Percentiles rank a stretch among this genome's conserved stretches.
These are phyloP conservation scores for Gossypium rotundifolium DNA, from an alignment of 345 rosid species.

Conservation along the genomic window DNA sequence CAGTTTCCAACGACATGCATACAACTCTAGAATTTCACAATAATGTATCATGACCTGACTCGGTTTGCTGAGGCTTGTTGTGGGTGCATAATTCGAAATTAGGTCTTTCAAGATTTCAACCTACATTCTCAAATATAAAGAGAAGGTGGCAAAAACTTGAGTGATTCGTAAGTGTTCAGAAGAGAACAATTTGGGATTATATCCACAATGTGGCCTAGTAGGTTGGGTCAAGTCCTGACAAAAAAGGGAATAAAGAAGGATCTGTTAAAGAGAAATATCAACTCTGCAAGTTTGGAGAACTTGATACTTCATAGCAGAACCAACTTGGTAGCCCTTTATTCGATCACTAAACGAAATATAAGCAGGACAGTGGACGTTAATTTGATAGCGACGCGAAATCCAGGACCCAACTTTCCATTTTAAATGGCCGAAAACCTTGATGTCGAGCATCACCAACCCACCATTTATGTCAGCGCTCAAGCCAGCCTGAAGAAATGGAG, in stretches of 20 bases:
- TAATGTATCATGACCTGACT: too few relatives aligned
- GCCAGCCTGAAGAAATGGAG: slow-evolving; percentile 31
- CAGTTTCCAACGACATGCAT: not conserved
- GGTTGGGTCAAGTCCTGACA: not conserved
- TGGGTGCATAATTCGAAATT: too few relatives aligned
- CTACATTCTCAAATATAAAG: too few relatives aligned
- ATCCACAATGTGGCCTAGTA: too few relatives aligned
- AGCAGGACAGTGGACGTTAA: slow-evolving; percentile 63
- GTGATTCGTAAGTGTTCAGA: too few relatives aligned
- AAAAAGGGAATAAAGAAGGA: not conserved
- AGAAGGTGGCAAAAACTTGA: too few relatives aligned
- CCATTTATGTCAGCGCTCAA: slow-evolving; percentile 44
- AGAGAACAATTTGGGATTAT: too few relatives aligned
- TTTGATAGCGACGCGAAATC: slow-evolving; percentile 55
- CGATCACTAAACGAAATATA: slow-evolving; percentile 23
- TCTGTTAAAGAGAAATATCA: slow-evolving; percentile 27
- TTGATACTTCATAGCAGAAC: slow-evolving; percentile 43
- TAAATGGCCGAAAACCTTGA: slow-evolving; percentile 49
- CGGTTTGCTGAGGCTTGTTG: too few relatives aligned
- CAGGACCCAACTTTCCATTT: slow-evolving; percentile 78
- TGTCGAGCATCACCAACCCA: slow-evolving; percentile 32
- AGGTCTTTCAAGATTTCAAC: too few relatives aligned
- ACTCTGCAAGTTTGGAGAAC: slow-evolving; percentile 45
- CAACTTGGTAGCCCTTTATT: slow-evolving; percentile 14
- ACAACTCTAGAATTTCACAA: not conserved